phyloP scores from a whole-genome alignment of 306 rosid species.

The Sicyos edulis region DNA sequence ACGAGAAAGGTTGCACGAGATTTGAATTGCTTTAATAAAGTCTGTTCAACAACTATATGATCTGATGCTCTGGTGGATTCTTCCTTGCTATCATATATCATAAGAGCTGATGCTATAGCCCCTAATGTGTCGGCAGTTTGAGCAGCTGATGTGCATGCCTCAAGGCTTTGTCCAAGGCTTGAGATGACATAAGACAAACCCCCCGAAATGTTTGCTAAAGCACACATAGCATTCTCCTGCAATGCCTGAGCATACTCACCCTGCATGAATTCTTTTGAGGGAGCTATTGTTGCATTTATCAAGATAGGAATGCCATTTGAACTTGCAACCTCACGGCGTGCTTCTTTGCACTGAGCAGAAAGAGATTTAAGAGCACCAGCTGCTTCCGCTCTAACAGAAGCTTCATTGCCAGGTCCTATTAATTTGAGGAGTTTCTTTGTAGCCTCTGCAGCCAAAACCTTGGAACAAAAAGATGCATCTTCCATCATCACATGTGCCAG shows the following conservation, averaged over 20 bases:
- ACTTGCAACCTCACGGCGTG: constrained; percentile 83
- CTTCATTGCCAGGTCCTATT: constrained; percentile 85
- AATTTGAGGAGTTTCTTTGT: constrained; percentile 85
- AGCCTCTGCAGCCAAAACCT: constrained; percentile 71
- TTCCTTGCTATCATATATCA: constrained; percentile 86
- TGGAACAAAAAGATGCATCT: constrained; percentile 81
- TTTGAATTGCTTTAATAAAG: constrained; percentile 74
- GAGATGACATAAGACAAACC: constrained; percentile 91
- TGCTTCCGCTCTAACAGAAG: constrained; percentile 94
- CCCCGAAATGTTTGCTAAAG: constrained; percentile 96
- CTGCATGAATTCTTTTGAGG: constrained; percentile 99
- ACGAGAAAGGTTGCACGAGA: constrained; percentile 72
- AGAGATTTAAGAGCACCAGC: constrained; percentile 97
- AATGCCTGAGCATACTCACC: constrained; percentile 95
- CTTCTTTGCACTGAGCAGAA: constrained; percentile 90
- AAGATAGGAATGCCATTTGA: constrained; percentile 83
- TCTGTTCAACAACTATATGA: constrained; percentile 67
- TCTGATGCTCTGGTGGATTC: constrained; percentile 84
- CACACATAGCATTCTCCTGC: constrained; percentile 99
- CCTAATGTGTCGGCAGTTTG: constrained; percentile 94
- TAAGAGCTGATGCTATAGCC: constrained; percentile 96
- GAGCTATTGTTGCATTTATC: constrained; percentile 98
- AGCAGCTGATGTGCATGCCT: constrained; percentile 78
- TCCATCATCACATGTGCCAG: constrained; percentile 88
- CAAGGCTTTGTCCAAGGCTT: constrained; percentile 99